These are phyloP conservation scores for Neurospora sp. DNA, from an alignment of 495 filamentous ascomycete genomes.

Conservation along the genomic window DNA sequence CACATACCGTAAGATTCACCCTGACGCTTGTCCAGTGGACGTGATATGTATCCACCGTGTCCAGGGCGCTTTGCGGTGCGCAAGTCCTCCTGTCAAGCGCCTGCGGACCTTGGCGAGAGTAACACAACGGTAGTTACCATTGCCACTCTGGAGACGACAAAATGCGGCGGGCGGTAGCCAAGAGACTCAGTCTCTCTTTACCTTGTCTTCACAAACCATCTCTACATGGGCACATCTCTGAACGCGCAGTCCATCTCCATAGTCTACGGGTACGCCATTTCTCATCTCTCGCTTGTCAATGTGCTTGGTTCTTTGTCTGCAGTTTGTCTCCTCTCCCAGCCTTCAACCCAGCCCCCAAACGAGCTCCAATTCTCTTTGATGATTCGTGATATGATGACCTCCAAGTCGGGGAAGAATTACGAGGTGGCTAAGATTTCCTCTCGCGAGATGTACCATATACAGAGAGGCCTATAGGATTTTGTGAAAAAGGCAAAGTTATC, in stretches of 20 bases:
- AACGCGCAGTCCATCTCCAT: background rate
- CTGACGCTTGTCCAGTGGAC: background rate
- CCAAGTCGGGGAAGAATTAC: background rate
- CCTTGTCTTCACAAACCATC: background rate
- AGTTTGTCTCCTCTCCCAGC: background rate
- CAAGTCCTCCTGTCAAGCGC: background rate
- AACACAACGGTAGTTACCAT: background rate
- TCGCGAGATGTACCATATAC: background rate
- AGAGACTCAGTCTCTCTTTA: background rate
- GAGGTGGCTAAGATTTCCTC: background rate
- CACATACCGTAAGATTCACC: background rate
- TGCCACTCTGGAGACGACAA: background rate
- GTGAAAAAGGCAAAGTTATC: background rate
- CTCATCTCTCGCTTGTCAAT: background rate
- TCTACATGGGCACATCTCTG: background rate
- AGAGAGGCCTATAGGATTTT: background rate
- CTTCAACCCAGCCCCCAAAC: background rate
- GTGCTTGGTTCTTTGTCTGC: background rate
- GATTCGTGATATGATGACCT: background rate
- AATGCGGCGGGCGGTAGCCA: background rate
- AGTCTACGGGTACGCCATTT: background rate
- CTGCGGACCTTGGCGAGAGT: background rate
- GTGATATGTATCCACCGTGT: background rate
- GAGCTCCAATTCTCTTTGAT: background rate
- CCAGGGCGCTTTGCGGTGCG: background rate